Evolutionary conservation across 1,284 basidiomycete genomes (phyloP), one percentile per base, ranked within the genome.

Genomic region (Microbotryum saponariae): DNA sequence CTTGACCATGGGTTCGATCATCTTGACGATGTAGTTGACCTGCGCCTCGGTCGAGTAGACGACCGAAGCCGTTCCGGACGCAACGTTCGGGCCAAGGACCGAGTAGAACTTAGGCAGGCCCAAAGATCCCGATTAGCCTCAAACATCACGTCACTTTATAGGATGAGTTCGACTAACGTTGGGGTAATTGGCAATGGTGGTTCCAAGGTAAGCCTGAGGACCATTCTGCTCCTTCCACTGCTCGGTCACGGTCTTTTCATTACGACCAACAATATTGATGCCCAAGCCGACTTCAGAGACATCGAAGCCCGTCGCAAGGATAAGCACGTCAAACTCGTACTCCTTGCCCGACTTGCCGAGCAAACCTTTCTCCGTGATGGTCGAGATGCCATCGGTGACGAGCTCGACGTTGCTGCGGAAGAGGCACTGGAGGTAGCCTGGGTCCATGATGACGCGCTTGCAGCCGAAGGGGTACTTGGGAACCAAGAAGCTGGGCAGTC

Each of bases 261-360:
- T 23, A 16, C 29, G 33, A 16, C 60, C 56, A 21, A 48, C 42
- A 2, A 67, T 54, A 45, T 59, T 59, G 33, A 67, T 49, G 27
- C 63, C 66, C 7, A 62, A 23, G 14, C 50, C 63, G 14, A 47
- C 31, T 25, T 57, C 55, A 37, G 50, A 46, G 21, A 65, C n/a
- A 53, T 67, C 51, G 42, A 67, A 67, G 42, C 66, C 66, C 47
- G 60, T 67, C 29, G 56, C 66, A 5, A 68, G 58, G 25, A 64
- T 58, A 16, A 67, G 58, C n/a, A 67, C 63, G 50, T 67, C 66
- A 21, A 61, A 42, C 21, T 56, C 54, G 51, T 62, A 45, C 53
- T 65, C 60, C 33, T 58, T 50, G 23, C 66, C 66, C 37, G 49
- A 51, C 44, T 54, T 49, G 46, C 48, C 48, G 18, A 47, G 47